Conservation (phyloP, 2,329 filamentous ascomycete species). For the Fusarium hostae region DNA sequence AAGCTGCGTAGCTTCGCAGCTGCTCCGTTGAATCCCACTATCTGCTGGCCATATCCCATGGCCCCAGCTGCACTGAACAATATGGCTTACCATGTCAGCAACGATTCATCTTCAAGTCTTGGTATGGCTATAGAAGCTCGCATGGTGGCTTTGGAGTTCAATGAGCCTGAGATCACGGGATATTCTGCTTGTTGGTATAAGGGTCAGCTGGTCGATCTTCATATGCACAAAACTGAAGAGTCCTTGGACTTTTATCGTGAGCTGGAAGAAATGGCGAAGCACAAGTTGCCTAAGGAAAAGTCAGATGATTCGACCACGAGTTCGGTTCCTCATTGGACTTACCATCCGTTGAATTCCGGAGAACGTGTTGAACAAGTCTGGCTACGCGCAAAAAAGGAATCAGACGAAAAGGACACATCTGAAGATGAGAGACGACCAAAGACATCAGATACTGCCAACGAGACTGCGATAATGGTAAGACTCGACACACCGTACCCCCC, state of each 20-base stretch:
- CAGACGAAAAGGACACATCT: not conserved
- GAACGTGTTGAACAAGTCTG: conserved; percentile 25
- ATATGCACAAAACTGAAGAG: conserved; percentile 6
- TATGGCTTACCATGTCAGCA: conserved; percentile 9
- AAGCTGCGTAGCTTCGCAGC: conserved; percentile 18
- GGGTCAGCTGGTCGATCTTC: conserved; percentile 2
- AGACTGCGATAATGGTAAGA: conserved; percentile 14
- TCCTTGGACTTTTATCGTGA: conserved; percentile 11
- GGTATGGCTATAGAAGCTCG: conserved; percentile 1
- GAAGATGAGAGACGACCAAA: not conserved
- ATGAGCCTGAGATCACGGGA: conserved; percentile 9
- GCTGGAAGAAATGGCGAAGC: not conserved
- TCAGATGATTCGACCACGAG: no score
- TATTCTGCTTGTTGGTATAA: conserved; percentile 26
- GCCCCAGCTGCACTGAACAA: not conserved
- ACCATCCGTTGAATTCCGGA: not conserved
- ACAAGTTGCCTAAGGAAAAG: not conserved
- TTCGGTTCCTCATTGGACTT: conserved; percentile 1
- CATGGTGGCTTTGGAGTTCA: conserved; percentile 16
- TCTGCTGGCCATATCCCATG: conserved; percentile 23
- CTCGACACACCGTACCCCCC: no score
- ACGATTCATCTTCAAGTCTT: not conserved
- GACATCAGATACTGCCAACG: not conserved
- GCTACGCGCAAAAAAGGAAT: not conserved
- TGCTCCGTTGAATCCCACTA: not conserved